Base-by-base conservation (phyloP, 108 stramenopile species). In the Skeletonema potamos region DNA sequence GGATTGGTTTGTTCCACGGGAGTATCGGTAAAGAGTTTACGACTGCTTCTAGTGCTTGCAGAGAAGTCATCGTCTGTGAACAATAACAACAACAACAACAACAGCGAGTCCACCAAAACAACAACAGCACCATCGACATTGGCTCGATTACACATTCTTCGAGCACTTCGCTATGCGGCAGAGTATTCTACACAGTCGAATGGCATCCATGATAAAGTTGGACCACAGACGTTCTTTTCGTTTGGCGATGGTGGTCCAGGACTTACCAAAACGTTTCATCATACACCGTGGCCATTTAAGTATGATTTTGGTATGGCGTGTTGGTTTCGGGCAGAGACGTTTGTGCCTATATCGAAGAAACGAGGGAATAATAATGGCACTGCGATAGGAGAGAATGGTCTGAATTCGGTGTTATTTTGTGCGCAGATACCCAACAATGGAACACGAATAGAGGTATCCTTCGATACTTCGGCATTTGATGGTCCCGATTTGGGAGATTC, bases 301-400 rank as follows among this genome's bases (percentile, higher is more conserved):
- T 75, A 87, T 67, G 86, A 90, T 57, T 93, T 89, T 76, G 87
- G 86, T 18, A 80, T 87, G 84, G 89, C 92, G 10, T 66, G 87
- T 30, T 89, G 86, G 86, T 93, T 93, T 62, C 87, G 92, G 12
- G 85, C 84, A 27, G 92, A 93, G 65, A 63, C 77, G 22, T 90
- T 87, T 61, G 17, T 55, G 18, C 12, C 48, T 26, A 20, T 67
- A 0, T 33, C 56, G 17, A 27, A 28, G 12, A 63, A 27, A 51
- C 22, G 48, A 15, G 17, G 44, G 10, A 0, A 37, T 37, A 37
- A 20, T 36, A 36, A 57, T 41, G 36, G 13, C 6, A 43, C 27
- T 30, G 28, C 34, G 2, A n/a, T n/a, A n/a, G n/a, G n/a, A n/a
- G n/a, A n/a, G n/a, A 29, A 28, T 43, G 37, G 56, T 27, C 54